Percentiles rank a stretch among this genome's conserved stretches.
phyloP scores from a whole-genome alignment of 306 rosid species.

The Rubus parviflorus region DNA sequence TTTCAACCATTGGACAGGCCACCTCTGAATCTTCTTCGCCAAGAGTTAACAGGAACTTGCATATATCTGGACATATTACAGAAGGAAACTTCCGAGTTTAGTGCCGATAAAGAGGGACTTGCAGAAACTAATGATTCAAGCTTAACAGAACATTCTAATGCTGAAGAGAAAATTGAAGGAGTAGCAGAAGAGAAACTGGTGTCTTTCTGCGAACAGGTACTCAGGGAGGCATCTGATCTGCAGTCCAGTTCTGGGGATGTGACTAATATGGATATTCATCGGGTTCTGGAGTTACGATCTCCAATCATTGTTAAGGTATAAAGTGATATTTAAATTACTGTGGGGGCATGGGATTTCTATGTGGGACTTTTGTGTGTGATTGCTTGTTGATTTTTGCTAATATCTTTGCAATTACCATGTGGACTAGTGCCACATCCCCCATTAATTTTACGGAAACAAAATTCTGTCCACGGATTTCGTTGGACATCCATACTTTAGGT shows the following conservation, averaged over 20 bases:
- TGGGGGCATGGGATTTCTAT: background rate
- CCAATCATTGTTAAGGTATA: constrained; percentile 85
- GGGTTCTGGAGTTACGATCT: constrained; percentile 87
- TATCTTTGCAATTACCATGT: background rate
- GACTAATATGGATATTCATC: constrained; percentile 82
- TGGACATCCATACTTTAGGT: too few species aligned
- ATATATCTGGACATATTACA: constrained; percentile 86
- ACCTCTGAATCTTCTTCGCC: constrained; percentile 93
- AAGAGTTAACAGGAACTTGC: constrained; percentile 82
- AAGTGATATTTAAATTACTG: background rate
- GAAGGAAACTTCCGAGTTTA: constrained; percentile 68
- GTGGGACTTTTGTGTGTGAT: background rate
- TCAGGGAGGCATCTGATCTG: constrained; percentile 93
- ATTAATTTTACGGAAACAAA: too few species aligned
- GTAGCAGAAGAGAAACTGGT: constrained; percentile 88
- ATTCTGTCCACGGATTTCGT: too few species aligned
- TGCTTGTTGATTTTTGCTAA: background rate
- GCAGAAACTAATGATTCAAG: constrained; percentile 40
- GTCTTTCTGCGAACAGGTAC: constrained; percentile 88
- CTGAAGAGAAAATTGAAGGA: constrained; percentile 65
- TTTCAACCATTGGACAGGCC: constrained; percentile 69
- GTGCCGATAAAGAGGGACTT: constrained; percentile 36
- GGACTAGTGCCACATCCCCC: background rate
- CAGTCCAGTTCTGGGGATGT: constrained; percentile 81
- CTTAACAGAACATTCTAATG: constrained; percentile 40